Evolutionary conservation across 768 basidiomycete species (phyloP).

Genomic region (Tulasnella sp.): DNA sequence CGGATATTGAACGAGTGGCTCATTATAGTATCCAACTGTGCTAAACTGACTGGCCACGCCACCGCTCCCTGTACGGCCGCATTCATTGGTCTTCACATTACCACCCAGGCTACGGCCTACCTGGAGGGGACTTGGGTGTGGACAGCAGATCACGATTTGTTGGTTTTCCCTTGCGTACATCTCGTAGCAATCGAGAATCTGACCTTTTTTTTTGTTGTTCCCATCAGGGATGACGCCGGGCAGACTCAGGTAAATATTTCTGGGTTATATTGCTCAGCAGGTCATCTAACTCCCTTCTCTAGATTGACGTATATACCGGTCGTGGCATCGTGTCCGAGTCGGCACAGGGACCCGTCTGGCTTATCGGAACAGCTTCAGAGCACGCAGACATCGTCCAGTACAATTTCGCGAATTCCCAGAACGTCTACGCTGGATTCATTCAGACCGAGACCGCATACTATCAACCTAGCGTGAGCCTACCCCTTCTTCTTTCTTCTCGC

Average conservation of each 20-base stretch:
- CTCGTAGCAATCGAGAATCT: neutral
- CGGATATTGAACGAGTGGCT: no score
- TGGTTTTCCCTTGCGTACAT: slow-evolving; percentile 28
- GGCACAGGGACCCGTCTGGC: slow-evolving; percentile 58
- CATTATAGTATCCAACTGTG: slow-evolving; percentile 28
- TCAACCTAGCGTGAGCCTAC: neutral
- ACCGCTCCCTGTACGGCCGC: slow-evolving; percentile 47
- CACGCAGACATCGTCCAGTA: slow-evolving; percentile 43
- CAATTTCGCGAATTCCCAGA: slow-evolving; percentile 45
- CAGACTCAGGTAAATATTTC: no score
- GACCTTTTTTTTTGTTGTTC: no score
- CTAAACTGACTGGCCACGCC: slow-evolving; percentile 24
- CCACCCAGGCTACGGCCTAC: slow-evolving; percentile 16
- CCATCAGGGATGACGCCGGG: slow-evolving; percentile 26
- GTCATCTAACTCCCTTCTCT: slow-evolving; percentile 20
- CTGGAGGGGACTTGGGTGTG: slow-evolving; percentile 41
- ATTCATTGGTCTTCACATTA: slow-evolving; percentile 55
- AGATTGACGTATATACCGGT: slow-evolving; percentile 48
- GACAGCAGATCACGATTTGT: slow-evolving; percentile 61
- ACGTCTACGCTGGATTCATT: slow-evolving; percentile 60
- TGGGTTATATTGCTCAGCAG: no score
- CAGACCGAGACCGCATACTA: slow-evolving; percentile 52
- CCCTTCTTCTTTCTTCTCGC: neutral
- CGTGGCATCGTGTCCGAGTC: slow-evolving; percentile 71
- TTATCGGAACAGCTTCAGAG: slow-evolving; percentile 51